phyloP scores from a whole-genome alignment of 345 rosid genomes.

The Bretschneidera sinensis region DNA sequence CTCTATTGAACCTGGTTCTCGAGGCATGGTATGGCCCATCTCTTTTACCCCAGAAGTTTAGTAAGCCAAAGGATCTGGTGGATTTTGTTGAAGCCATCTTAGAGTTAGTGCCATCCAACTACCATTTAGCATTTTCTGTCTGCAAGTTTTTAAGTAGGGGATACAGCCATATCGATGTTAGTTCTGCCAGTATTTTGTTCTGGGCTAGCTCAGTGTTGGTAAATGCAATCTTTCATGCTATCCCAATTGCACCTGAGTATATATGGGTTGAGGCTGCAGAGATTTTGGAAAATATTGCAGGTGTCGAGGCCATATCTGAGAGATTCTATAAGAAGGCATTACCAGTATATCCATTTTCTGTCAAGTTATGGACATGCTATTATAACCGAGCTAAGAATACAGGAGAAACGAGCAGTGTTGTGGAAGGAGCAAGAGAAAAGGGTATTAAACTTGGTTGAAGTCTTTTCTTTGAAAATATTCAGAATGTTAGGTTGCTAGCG shows the following conservation, averaged over 20 bases:
- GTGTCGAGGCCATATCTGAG: constrained; percentile 33
- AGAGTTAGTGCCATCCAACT: constrained; percentile 64
- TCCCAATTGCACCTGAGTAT: constrained; percentile 79
- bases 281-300: constrained; percentile 35
- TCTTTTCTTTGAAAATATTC: background rate
- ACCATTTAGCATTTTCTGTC: constrained; percentile 58
- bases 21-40: constrained; percentile 75
- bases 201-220: constrained; percentile 68
- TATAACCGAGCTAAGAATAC: constrained; percentile 21
- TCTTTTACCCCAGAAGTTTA: constrained; percentile 53
- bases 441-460: constrained; percentile 41
- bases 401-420: constrained; percentile 30
- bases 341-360: constrained; percentile 65
- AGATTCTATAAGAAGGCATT: constrained; percentile 63
- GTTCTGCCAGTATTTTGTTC: constrained; percentile 45
- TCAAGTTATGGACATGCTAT: constrained; percentile 54
- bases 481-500: background rate
- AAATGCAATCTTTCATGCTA: constrained; percentile 49
- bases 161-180: constrained; percentile 10
- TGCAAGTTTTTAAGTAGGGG: constrained; percentile 41
- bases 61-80: constrained; percentile 55
- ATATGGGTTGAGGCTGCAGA: constrained; percentile 73
- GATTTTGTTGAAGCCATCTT: constrained; percentile 77
- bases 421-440: constrained; percentile 53
- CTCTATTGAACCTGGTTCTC: constrained; percentile 57